These are phyloP conservation scores for Mediolabrus comicus DNA, from an alignment of 108 stramenopile genomes.

Conservation along the genomic window DNA sequence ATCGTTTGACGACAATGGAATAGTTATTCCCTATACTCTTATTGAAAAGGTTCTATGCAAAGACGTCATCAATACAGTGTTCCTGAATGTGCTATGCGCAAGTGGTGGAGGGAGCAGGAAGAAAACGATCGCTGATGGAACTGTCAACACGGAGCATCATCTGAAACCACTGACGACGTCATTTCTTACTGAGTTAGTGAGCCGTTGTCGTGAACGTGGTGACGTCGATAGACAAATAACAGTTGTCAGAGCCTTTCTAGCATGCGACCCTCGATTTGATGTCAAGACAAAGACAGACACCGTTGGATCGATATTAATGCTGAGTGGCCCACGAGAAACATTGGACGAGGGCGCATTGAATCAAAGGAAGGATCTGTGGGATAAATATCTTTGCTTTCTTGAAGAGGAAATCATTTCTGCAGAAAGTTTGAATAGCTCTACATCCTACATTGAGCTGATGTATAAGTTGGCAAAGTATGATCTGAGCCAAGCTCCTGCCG, in stretches of 20 bases:
- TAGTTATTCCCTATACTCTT: constrained; percentile 39
- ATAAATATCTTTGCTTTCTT: constrained; percentile 39
- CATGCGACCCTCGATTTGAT: constrained; percentile 70
- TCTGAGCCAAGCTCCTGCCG: constrained; percentile 25
- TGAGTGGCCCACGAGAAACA: constrained; percentile 14
- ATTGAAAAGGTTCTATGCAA: constrained; percentile 53
- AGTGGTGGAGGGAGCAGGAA: constrained; percentile 40
- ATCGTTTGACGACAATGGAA: constrained; percentile 30
- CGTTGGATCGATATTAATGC: constrained; percentile 45
- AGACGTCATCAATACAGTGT: constrained; percentile 55
- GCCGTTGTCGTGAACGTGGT: constrained; percentile 20
- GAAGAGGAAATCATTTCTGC: constrained; percentile 37
- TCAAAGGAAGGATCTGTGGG: constrained; percentile 17
- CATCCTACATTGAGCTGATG: constrained; percentile 38
- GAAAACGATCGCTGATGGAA: constrained; percentile 1
- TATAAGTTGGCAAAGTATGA: constrained; percentile 38
- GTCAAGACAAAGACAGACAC: constrained; percentile 65
- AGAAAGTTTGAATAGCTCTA: constrained; percentile 29
- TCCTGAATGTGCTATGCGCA: constrained; percentile 64
- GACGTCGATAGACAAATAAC: constrained; percentile 46
- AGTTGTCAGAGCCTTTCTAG: constrained; percentile 54
- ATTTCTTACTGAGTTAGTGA: constrained; percentile 15
- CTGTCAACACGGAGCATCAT: constrained; percentile 15
- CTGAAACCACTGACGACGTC: constrained; percentile 38
- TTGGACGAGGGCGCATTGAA: constrained; percentile 24